Evolutionary conservation across 2,329 filamentous ascomycete genomes (phyloP).

Genomic region (Exserohilum turcica): DNA sequence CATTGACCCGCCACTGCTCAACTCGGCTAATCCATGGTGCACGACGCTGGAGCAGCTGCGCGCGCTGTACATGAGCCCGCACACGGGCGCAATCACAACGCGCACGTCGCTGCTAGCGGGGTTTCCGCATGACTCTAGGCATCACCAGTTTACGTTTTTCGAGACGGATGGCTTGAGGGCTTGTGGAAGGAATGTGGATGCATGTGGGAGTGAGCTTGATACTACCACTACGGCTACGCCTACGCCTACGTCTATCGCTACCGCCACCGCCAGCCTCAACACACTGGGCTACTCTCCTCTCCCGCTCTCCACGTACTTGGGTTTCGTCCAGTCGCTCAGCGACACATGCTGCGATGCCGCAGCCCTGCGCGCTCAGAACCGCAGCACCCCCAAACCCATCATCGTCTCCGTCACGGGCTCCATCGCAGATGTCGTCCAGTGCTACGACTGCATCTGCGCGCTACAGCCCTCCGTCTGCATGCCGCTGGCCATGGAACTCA

Average conservation of each 20-base stretch:
- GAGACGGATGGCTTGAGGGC: too few relatives aligned
- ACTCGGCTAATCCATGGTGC: constrained; percentile 78
- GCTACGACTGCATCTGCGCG: constrained; percentile 59
- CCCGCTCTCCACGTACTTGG: constrained; percentile 63
- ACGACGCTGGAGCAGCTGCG: constrained; percentile 67
- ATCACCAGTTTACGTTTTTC: constrained; percentile 72
- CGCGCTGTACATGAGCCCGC: constrained; percentile 63
- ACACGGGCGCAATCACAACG: constrained; percentile 76
- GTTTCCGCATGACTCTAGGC: constrained; percentile 64
- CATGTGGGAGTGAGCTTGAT: too few relatives aligned
- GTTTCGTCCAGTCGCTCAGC: constrained; percentile 58
- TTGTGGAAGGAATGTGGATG: too few relatives aligned
- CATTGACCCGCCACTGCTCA: constrained; percentile 70
- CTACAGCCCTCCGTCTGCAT: constrained; percentile 46
- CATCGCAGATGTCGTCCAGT: constrained; percentile 60
- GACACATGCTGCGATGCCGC: constrained; percentile 22
- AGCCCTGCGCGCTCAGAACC: constrained; percentile 1
- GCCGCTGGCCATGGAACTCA: constrained; percentile 73
- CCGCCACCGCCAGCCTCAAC: constrained; percentile 58
- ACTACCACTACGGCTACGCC: too few relatives aligned
- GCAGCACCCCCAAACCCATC: constrained; percentile 58
- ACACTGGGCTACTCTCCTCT: constrained; percentile 76
- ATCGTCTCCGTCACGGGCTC: constrained; percentile 74
- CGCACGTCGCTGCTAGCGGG: constrained; percentile 69
- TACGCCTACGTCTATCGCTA: too few relatives aligned